Percentiles rank a stretch among this genome's conserved stretches.
These are phyloP conservation scores for Globisporangium ultimum DNA, from an alignment of 352 stramenopile species.

Conservation along the genomic window DNA sequence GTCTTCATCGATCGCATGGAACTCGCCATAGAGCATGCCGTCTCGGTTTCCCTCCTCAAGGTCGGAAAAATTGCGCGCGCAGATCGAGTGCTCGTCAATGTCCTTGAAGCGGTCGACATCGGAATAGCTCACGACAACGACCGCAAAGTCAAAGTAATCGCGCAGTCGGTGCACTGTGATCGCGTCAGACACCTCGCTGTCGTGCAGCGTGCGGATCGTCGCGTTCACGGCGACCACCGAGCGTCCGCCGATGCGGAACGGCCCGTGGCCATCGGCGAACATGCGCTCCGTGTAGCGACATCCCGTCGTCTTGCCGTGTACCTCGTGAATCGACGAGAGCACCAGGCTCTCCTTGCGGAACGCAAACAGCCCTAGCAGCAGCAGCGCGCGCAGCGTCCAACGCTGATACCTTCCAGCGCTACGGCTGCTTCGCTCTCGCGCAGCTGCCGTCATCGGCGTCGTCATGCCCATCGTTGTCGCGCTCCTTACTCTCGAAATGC, in stretches of 20 bases:
- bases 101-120: slow-evolving; percentile 29
- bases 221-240: slow-evolving; percentile 53
- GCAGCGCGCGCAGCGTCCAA: slow-evolving; percentile 21
- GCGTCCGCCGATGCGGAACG: slow-evolving; percentile 37
- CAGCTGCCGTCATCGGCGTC: not conserved
- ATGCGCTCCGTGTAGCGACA: slow-evolving; percentile 74
- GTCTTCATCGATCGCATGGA: slow-evolving; percentile 42
- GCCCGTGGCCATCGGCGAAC: slow-evolving; percentile 66
- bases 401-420: not conserved
- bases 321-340: slow-evolving; percentile 53
- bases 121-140: slow-evolving; percentile 66
- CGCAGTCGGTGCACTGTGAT: slow-evolving; percentile 67
- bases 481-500: not conserved
- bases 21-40: slow-evolving; percentile 52
- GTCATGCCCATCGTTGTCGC: not conserved
- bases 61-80: slow-evolving; percentile 60
- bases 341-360: slow-evolving; percentile 26
- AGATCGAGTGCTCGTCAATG: slow-evolving; percentile 55
- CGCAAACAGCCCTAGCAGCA: slow-evolving; percentile 24
- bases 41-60: slow-evolving; percentile 28
- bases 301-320: slow-evolving; percentile 51
- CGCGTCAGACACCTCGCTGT: slow-evolving; percentile 55
- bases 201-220: slow-evolving; percentile 38
- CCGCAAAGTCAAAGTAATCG: slow-evolving; percentile 81
- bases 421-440: not conserved